Evolutionary conservation across 225 moss, liverwort and hornwort species (phyloP), one percentile per base, ranked within the genome.

Genomic region (Pleurozium schreberi): DNA sequence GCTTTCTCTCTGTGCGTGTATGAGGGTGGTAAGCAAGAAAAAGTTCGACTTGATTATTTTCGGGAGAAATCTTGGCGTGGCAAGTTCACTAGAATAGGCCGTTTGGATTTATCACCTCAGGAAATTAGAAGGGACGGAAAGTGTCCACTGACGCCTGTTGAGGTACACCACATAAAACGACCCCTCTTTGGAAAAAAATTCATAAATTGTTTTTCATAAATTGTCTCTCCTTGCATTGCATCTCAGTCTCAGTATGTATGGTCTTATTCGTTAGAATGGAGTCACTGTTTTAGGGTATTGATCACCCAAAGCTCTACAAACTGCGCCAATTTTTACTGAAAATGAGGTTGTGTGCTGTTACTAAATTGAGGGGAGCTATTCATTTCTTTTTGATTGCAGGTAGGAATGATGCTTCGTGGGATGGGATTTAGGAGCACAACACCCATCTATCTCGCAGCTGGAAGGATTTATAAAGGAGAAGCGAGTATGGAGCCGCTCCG

Each of bases 341-440:
- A 62, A n/a, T 50, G 75, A 86, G n/a, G n/a, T 27, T 86, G 8
- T 38, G 38, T 42, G 3, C 5, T 42, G 34, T 59, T 43, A 58
- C 36, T 12, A 18, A 10, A 43, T n/a, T 19, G 52, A 67, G 42
- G 42, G 42, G 66, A 65, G 86, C 65, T 64, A 26, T n/a, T 16
- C 4, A 4, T 57, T 79, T 66, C 34, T 34, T 52, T 75, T 66
- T 59, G 67, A 21, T 77, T 31, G 84, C 95, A 97, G 95, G 99
- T 99, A 58, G 97, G 97, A n/a, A 95, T 99, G 96, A 93, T 99
- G 92, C 92, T 97, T 75, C 93, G 99, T 73, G 97, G 97, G n/a
- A 99, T 97, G 96, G 96, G 99, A 9, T 97, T 97, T 80, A 77
- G 91, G 21, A 97, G 94, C 73, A 90, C 94, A 20, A 99, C 99